Percentiles rank a stretch among this genome's conserved stretches.
Conservation (phyloP, 148 eudicot genomes). For the Dysphania ambrosioides region DNA sequence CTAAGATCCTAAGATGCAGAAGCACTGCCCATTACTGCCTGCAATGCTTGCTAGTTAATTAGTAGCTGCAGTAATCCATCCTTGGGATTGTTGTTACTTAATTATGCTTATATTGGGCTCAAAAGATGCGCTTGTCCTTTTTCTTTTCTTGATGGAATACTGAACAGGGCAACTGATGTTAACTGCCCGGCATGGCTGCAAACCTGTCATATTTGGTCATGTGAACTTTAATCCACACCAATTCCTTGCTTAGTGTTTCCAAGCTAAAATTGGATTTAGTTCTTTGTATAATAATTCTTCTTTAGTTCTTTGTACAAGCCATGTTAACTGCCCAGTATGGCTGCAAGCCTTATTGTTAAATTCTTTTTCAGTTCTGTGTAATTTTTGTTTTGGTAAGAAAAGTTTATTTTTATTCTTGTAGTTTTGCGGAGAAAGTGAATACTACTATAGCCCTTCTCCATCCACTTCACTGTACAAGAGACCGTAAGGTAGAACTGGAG, state of each 20-base stretch:
- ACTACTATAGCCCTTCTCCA: slow-evolving; percentile 56
- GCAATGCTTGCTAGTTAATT: not conserved
- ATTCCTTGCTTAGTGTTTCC: not conserved
- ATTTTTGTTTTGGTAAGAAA: not conserved
- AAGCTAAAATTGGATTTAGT: not conserved
- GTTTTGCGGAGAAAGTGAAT: slow-evolving; percentile 71
- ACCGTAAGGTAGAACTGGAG: slow-evolving; percentile 72
- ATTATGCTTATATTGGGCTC: not conserved
- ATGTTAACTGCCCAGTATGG: no score
- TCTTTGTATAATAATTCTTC: not conserved
- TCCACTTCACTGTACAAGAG: slow-evolving; percentile 78
- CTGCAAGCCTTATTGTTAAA: no score
- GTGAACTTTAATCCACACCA: not conserved
- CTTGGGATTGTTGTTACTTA: no score
- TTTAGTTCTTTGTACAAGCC: not conserved
- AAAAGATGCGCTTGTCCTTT: not conserved
- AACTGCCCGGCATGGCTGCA: no score
- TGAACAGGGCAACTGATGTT: not conserved
- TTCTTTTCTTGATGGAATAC: not conserved
- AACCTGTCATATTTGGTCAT: no score
- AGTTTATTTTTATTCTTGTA: slow-evolving; percentile 29
- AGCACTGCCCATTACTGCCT: not conserved
- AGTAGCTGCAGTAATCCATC: not conserved
- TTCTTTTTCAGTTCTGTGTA: no score
- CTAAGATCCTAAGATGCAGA: not conserved